Percentiles rank a stretch among this genome's conserved stretches.
These are phyloP conservation scores for Nemania sp. DNA, from an alignment of 2,329 filamentous ascomycete genomes.

Conservation along the genomic window DNA sequence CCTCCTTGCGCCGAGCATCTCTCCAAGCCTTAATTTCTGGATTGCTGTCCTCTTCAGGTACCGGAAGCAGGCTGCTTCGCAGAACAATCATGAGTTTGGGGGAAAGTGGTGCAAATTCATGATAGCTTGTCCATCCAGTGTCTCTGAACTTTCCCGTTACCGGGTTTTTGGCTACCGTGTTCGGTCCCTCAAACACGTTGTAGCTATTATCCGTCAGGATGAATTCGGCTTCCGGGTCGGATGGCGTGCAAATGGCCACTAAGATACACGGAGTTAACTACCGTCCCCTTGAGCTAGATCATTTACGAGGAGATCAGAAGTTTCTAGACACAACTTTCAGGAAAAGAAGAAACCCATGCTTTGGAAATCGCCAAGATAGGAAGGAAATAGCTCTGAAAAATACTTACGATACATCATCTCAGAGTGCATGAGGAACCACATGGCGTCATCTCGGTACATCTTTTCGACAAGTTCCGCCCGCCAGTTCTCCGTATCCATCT, in stretches of 20 bases:
- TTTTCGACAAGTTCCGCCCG: slow-evolving; percentile 36
- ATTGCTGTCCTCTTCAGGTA: slow-evolving; percentile 42
- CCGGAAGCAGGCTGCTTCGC: slow-evolving; percentile 39
- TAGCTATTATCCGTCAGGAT: slow-evolving; percentile 41
- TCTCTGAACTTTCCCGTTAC: slow-evolving; percentile 33
- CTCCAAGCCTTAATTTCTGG: slow-evolving; percentile 26
- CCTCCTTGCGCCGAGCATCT: slow-evolving; percentile 23
- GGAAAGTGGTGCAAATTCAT: slow-evolving; percentile 50
- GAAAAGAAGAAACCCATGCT: no score
- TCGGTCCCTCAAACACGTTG: slow-evolving; percentile 48
- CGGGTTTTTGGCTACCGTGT: slow-evolving; percentile 31
- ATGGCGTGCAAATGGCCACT: slow-evolving; percentile 49
- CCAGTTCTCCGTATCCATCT: slow-evolving; percentile 48
- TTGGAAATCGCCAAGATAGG: no score
- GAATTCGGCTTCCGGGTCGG: slow-evolving; percentile 34
- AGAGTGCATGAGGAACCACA: slow-evolving; percentile 45
- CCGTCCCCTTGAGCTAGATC: no score
- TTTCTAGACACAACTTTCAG: no score
- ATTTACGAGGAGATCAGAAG: no score
- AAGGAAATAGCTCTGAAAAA: no score
- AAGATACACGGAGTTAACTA: no score
- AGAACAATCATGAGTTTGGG: slow-evolving; percentile 49
- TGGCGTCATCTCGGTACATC: slow-evolving; percentile 46
- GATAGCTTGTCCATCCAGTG: slow-evolving; percentile 36
- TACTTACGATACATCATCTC: slow-evolving; percentile 44